Conservation (phyloP, 495 filamentous ascomycete genomes). For the Apiosordaria backusii region DNA sequence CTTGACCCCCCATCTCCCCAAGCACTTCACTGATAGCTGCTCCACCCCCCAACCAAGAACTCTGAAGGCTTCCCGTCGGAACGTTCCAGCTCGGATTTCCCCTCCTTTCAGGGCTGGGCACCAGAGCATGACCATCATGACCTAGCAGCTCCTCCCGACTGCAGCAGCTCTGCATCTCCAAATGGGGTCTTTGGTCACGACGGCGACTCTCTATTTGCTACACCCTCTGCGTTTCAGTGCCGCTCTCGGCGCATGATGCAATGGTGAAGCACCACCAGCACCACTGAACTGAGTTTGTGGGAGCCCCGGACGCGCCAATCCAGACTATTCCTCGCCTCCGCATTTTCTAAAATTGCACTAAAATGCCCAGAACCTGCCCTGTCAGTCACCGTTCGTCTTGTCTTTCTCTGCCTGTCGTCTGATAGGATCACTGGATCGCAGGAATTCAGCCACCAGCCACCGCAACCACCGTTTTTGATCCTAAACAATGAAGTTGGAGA, state of each 20-base stretch:
- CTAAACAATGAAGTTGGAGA: conserved; percentile 34
- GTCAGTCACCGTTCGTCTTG: not conserved
- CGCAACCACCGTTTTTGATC: not conserved
- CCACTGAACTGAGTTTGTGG: not conserved
- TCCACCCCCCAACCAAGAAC: conserved; percentile 4
- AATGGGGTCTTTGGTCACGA: not conserved
- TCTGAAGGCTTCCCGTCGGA: not conserved
- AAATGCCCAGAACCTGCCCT: not conserved
- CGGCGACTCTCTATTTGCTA: not conserved
- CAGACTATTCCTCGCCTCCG: conserved; percentile 10
- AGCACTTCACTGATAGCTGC: not conserved
- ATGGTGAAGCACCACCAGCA: not conserved
- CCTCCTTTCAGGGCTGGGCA: not conserved
- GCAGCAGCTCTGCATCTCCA: not conserved
- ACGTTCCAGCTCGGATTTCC: not conserved
- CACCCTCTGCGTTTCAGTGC: not conserved
- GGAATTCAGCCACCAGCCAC: not conserved
- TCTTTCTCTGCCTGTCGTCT: not conserved
- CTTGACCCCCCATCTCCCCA: not conserved
- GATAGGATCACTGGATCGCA: not conserved
- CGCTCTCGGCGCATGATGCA: conserved; percentile 3
- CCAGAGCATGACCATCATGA: no score
- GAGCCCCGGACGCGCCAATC: conserved; percentile 11
- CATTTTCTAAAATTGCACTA: conserved; percentile 18
- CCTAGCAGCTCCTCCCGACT: no score